Percentiles rank a stretch among this genome's conserved stretches.
Conservation (phyloP, 2,329 filamentous ascomycete genomes). For the Fusarium illudens region DNA sequence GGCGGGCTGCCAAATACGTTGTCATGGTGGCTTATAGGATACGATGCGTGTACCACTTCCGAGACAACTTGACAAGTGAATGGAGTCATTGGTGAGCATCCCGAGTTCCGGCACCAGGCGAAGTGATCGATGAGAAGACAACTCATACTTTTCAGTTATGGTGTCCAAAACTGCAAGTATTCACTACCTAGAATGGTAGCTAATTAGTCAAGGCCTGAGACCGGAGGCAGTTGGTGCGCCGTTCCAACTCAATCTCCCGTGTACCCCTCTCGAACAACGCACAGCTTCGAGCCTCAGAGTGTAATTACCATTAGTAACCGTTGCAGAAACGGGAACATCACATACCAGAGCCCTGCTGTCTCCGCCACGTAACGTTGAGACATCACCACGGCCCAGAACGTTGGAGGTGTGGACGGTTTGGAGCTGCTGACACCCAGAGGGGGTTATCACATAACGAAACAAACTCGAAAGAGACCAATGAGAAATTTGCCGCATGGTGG, state of each 20-base stretch:
- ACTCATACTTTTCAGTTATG: neutral
- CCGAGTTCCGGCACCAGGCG: neutral
- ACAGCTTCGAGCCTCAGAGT: neutral
- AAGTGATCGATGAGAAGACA: neutral
- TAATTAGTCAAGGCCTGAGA: neutral
- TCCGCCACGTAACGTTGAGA: neutral
- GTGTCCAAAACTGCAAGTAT: neutral
- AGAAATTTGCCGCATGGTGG: neutral
- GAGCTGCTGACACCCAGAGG: neutral
- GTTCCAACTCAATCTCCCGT: neutral
- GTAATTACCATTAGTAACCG: neutral
- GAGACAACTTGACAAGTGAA: neutral
- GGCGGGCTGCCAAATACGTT: neutral
- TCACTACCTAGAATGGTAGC: neutral
- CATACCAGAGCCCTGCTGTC: slow-evolving; percentile 15
- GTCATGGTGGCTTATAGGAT: neutral
- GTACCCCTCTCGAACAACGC: neutral
- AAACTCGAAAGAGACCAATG: neutral
- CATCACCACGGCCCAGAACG: neutral
- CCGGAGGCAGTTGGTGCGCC: neutral
- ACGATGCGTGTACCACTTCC: neutral
- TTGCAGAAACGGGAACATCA: neutral
- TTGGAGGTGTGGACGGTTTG: neutral
- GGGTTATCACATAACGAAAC: neutral
- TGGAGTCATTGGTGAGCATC: neutral